Base-by-base conservation (phyloP, 1,284 basidiomycete species). In the Ceratobasidium sp. region DNA sequence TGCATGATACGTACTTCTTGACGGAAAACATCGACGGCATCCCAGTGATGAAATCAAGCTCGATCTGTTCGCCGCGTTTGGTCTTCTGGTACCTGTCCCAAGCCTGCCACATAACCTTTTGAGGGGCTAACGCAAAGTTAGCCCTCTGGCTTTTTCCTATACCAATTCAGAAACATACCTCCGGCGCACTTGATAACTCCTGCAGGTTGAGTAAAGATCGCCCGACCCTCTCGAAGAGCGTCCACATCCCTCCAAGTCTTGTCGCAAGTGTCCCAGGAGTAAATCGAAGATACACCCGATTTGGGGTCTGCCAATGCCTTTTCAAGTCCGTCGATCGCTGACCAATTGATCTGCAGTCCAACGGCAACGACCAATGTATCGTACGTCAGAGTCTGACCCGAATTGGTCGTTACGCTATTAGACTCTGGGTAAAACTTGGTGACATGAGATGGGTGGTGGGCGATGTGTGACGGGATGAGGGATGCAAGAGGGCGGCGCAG, bases 41-140 rank as follows among this genome's bases (percentile, higher is more conserved):
- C 69, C 95, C 96, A n/a, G 91, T 95, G 75, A 91, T 90, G 78
- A 98, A 98, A 71, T 92, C 86, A 71, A 94, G 80, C 70, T 88
- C 84, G 75, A 91, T 83, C 65, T 86, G 83, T 65, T 83, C 81
- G 6, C 80, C 77, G n/a, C 89, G 84, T 3, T 81, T 79, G 1
- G 88, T 89, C 74, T 78, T 82, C 65, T 82, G 81, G 76, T 84
- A 93, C 55, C 87, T 81, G 75, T 93, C 91, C 89, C 89, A 91
- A 55, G 93, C 91, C 92, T 95, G 94, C 91, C 94, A 96, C 87
- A 94, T 92, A 73, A 96, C 91, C 80, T 96, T 96, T 77, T 94
- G 92, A 20, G 93, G 93, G 15, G 92, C 93, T 93, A 45, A 49
- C 12, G 52, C 27, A 6, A 20, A 45, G 10, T 35, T 27, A 47